Conservation (phyloP, 179 eudicot species). For the Silene vulgaris region DNA sequence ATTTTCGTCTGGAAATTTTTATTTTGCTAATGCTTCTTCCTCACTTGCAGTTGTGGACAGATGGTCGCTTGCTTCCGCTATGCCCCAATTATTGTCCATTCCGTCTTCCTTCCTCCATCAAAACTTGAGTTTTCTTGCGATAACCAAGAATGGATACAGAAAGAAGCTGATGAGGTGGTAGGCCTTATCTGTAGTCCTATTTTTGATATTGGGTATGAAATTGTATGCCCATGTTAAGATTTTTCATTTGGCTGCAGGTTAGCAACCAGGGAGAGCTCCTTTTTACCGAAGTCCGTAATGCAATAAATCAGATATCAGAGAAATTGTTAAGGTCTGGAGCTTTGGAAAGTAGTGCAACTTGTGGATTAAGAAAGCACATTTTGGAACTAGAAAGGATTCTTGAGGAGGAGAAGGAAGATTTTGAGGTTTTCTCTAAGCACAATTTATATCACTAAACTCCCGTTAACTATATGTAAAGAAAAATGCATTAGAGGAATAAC, state of each 20-base stretch:
- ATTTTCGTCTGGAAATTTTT: not conserved
- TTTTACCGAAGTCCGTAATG: slow-evolving; percentile 42
- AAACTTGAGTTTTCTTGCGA: slow-evolving; percentile 39
- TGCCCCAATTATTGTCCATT: slow-evolving; percentile 44
- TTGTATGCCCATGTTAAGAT: not conserved
- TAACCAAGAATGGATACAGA: slow-evolving; percentile 41
- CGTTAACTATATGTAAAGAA: not conserved
- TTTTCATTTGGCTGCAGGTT: slow-evolving; percentile 32
- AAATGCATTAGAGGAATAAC: slow-evolving; percentile 10
- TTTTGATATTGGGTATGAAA: not conserved
- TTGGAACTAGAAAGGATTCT: slow-evolving; percentile 35
- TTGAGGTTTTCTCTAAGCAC: slow-evolving; percentile 35
- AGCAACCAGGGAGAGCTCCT: slow-evolving; percentile 34
- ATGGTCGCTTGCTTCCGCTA: slow-evolving; percentile 60
- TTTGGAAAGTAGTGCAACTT: slow-evolving; percentile 27
- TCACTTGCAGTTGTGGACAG: slow-evolving; percentile 41
- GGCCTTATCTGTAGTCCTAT: slow-evolving; percentile 5
- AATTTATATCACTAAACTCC: slow-evolving; percentile 1
- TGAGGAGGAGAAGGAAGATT: slow-evolving; percentile 42
- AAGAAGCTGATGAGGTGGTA: slow-evolving; percentile 39
- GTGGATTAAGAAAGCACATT: slow-evolving; percentile 31
- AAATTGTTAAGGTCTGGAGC: slow-evolving; percentile 30
- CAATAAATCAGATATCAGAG: slow-evolving; percentile 36
- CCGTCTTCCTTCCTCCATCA: slow-evolving; percentile 43
- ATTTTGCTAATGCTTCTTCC: slow-evolving; percentile 9